A percentile compares a stretch with the other conserved stretches of the same genome.
These are phyloP conservation scores for Trichosanthes cucumerina DNA, from an alignment of 306 rosid genomes.

Conservation along the genomic window DNA sequence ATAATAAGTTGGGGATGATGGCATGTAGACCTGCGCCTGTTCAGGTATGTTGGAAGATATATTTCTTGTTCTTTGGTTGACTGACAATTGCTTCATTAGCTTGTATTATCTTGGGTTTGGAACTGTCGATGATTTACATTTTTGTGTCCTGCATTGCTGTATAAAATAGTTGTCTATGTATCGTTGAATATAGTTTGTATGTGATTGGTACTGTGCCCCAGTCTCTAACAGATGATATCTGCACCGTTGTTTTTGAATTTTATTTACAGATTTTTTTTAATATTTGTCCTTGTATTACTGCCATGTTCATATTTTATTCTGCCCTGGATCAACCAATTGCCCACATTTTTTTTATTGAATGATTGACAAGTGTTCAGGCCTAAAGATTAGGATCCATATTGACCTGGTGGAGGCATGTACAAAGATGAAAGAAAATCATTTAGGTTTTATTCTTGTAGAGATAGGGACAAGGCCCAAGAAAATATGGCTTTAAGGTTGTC, in stretches of 20 bases:
- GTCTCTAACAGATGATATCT: neutral
- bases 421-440: neutral
- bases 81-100: neutral
- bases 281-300: neutral
- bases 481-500: neutral
- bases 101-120: neutral
- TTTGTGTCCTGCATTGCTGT: neutral
- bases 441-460: neutral
- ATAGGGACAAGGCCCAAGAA: neutral
- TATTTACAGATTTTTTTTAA: neutral
- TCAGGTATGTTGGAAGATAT: slow-evolving; percentile 40
- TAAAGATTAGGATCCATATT: neutral
- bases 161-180: neutral
- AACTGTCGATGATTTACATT: neutral
- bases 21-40: slow-evolving; percentile 96
- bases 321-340: neutral
- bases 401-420: neutral
- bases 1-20: slow-evolving; percentile 93
- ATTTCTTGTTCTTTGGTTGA: neutral
- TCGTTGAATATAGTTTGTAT: neutral
- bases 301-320: neutral
- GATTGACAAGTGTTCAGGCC: neutral
- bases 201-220: neutral
- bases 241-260: neutral
- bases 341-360: neutral